A percentile compares a stretch with the other conserved stretches of the same genome.
These are phyloP conservation scores for Cinnamomum micranthum DNA, from an alignment of 164 flowering plant species.

Conservation along the genomic window DNA sequence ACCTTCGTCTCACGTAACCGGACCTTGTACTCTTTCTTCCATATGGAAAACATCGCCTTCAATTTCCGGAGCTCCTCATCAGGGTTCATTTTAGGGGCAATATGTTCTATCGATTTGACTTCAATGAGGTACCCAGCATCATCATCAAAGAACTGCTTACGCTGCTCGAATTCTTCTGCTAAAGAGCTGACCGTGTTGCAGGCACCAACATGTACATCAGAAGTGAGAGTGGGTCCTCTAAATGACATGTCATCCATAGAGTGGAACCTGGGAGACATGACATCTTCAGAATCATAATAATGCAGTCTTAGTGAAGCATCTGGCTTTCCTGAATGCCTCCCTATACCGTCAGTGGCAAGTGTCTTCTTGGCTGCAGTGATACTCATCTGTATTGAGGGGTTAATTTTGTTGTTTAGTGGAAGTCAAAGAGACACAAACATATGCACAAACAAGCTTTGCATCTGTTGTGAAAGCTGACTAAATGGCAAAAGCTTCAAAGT, in stretches of 20 bases:
- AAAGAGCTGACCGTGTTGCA: conserved; percentile 36
- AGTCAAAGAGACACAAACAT: neutral
- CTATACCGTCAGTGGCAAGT: conserved; percentile 34
- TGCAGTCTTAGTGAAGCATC: conserved; percentile 39
- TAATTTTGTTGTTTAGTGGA: neutral
- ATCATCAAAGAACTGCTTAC: conserved; percentile 54
- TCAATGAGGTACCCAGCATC: conserved; percentile 53
- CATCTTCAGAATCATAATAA: conserved; percentile 64
- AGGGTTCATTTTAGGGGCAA: conserved; percentile 28
- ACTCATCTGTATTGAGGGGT: conserved; percentile 48
- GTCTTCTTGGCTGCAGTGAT: conserved; percentile 72
- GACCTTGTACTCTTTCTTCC: conserved; percentile 81
- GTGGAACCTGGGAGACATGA: conserved; percentile 39
- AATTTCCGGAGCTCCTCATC: conserved; percentile 60
- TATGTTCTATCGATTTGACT: conserved; percentile 32
- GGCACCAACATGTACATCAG: conserved; percentile 33
- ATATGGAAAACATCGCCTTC: conserved; percentile 50
- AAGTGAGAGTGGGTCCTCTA: conserved; percentile 20
- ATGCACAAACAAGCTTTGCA: neutral
- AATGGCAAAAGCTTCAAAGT: too few species aligned
- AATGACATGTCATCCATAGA: conserved; percentile 59
- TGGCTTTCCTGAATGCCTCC: conserved; percentile 39
- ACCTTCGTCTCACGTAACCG: conserved; percentile 57
- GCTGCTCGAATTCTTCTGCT: conserved; percentile 66
- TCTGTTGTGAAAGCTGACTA: neutral